Evolutionary conservation across 495 filamentous ascomycete species (phyloP), one percentile per base, ranked within the genome.

Genomic region (Xylaria bambusicola): DNA sequence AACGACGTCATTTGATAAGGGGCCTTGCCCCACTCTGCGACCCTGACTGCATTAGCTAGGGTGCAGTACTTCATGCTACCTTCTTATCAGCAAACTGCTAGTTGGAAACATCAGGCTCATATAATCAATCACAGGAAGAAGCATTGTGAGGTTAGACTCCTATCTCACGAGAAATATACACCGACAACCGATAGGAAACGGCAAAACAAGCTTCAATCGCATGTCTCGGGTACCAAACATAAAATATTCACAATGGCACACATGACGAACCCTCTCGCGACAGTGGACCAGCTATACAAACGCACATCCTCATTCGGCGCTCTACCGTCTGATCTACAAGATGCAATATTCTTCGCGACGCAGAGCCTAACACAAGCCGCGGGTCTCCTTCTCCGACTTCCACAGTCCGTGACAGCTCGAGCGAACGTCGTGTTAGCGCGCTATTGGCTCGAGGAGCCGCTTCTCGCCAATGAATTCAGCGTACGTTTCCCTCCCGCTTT

Each of bases 321-420:
- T 4, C 77, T 97, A 6, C 86, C 93, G 0, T 71, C 82, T 15
- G 89, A 93, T 58, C 82, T 97, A 12, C 92, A 96, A 74, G 82
- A 85, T 60, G 82, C 81, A 52, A 79, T 90, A 42, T 81, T 85
- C 58, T 89, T 81, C 71, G 79, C 87, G 23, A 83, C 85, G 3
- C 84, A 89, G 41, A 84, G 86, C 56, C 83, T 98, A 6, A 95
- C 90, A 10, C 95, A 98, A 71, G 83, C 89, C 17, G 92, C 94
- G 10, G 95, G 94, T 6, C 77, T 96, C 6, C 82, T 98, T 7
- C 80, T 98, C 2, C 83, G 89, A 41, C 75, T 98, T 48, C 89
- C 93, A 1, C 95, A 98, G 66, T 91, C 93, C 56, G 84, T 92
- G 47, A 91, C 96, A 26, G 88, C 92, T 13, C 91, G 92, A 65